Evolutionary conservation across 805 yeast species (phyloP), one percentile per base, ranked within the genome.

Genomic region (Wickerhamiella shivajii): DNA sequence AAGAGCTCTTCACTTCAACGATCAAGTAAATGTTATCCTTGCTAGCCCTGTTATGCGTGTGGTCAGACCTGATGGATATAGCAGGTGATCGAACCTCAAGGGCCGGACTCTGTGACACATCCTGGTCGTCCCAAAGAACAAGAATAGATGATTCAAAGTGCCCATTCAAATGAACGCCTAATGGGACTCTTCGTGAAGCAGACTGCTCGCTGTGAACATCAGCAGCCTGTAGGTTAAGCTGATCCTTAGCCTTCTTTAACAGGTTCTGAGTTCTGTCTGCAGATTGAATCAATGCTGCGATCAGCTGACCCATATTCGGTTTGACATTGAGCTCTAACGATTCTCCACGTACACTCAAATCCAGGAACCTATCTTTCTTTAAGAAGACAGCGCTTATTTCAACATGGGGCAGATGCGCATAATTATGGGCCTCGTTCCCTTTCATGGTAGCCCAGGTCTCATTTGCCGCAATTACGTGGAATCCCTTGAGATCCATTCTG

Each of bases 21-120:
- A 15, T 13, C 8, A 31, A 5, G 6, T 14, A 15, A 10, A 33
- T 29, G n/a, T n/a, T 9, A 16, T 36, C n/a, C n/a, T n/a, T n/a
- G n/a, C n/a, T n/a, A n/a, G n/a, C n/a, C n/a, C n/a, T n/a, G n/a
- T n/a, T n/a, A n/a, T n/a, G 34, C 3, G 52, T 49, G 47, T 80
- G 83, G 37, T 65, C 69, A 0, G 73, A 44, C 2, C 66, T 63
- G 5, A 77, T 61, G 31, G 61, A 61, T 1, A 85, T 70, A 1
- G 80, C 77, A 0, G 97, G 97, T 0, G 93, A 69, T 33, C 69
- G 77, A 17, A 85, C 54, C 18, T 62, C 66, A 11, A 85, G 32
- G 1, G 55, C n/a, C n/a, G n/a, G n/a, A n/a, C n/a, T n/a, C n/a
- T n/a, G n/a, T n/a, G n/a, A n/a, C n/a, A n/a, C n/a, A n/a, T n/a